Base-by-base conservation (phyloP, 108 stramenopile genomes). In the Aureococcus anophagefferens region DNA sequence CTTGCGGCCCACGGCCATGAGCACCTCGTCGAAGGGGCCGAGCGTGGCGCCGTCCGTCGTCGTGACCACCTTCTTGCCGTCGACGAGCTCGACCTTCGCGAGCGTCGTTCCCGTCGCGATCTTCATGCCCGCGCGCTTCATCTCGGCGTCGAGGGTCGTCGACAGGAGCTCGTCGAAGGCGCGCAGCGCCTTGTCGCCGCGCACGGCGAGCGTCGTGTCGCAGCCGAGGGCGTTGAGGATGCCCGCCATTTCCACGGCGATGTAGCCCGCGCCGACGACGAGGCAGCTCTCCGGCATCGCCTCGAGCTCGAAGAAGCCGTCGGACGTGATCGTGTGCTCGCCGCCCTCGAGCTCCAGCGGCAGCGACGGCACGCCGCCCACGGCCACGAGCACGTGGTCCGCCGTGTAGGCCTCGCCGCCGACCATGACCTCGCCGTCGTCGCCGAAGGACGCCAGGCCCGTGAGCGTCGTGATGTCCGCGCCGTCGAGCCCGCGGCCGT, bases 201-300 rank as follows among this genome's bases (percentile, higher is more conserved):
- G 80, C 1, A 85, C 71, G 30, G 91, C 86, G 18, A 96, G 79
- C 0, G 83, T 78, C 34, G 90, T 90, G 31, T 96, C 91, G 25
- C 84, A 80, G 18, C 92, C 92, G 33, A 96, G 77, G 0, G 87
- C 88, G 32, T 88, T 74, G 72, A 96, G 77, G 4, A 95, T 83
- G 33, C 94, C 94, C 5, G 93, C 94, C 62, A 96, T 64, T 78
- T 96, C 94, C 35, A 94, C 93, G 33, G 91, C 93, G 74, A 96
- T 94, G 80, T 96, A 96, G 35, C 94, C 94, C 0, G 86, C 91
- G 32, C 94, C 94, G 9, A 94, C 87, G 15, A 96, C 89, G 0
- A 89, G 93, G 5, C 78, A 89, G 73, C 84, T 89, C 63, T 75
- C 40, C 21, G 94, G 94, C 40, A 90, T 79, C 59, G 79, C 83